These are phyloP conservation scores for Suhomyces ambrosiae DNA, from an alignment of 1,139 yeast species.

Conservation along the genomic window DNA sequence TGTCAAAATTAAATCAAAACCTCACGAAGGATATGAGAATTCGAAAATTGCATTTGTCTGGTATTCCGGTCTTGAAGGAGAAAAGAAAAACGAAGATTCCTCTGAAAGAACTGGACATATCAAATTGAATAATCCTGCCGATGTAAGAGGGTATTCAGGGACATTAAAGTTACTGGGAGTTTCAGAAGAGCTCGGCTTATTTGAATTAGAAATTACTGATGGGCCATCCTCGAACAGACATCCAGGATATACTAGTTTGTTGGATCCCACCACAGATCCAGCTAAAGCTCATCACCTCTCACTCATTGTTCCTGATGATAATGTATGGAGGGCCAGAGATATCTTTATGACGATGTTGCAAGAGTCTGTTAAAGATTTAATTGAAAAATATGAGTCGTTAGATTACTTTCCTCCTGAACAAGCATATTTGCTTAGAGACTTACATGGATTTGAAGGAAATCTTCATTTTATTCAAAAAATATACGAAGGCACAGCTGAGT, in stretches of 20 bases:
- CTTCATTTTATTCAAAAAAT: slow-evolving; percentile 77
- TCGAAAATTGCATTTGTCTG: slow-evolving; percentile 68
- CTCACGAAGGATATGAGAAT: slow-evolving; percentile 51
- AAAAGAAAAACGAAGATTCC: slow-evolving; percentile 31
- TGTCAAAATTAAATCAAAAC: slow-evolving; percentile 62
- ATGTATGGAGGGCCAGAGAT: slow-evolving; percentile 80
- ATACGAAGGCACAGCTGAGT: slow-evolving; percentile 75
- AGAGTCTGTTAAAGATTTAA: slow-evolving; percentile 60
- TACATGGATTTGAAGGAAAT: slow-evolving; percentile 69
- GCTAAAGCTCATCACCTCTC: slow-evolving; percentile 64
- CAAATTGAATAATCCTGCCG: slow-evolving; percentile 31
- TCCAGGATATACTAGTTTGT: slow-evolving; percentile 31
- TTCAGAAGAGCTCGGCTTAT: slow-evolving; percentile 57
- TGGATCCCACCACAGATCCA: slow-evolving; percentile 51
- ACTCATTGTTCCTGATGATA: slow-evolving; percentile 68
- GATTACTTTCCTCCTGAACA: slow-evolving; percentile 49
- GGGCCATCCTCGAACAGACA: slow-evolving; percentile 49
- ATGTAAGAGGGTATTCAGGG: slow-evolving; percentile 35
- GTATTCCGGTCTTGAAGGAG: slow-evolving; percentile 76
- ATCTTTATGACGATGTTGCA: slow-evolving; percentile 69
- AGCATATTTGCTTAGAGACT: slow-evolving; percentile 58
- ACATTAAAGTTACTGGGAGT: slow-evolving; percentile 52
- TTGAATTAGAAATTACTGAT: slow-evolving; percentile 52
- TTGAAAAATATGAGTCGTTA: slow-evolving; percentile 36
- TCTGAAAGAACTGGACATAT: slow-evolving; percentile 31